Base-by-base conservation (phyloP, 306 rosid species). In the Styphnolobium japonicum region DNA sequence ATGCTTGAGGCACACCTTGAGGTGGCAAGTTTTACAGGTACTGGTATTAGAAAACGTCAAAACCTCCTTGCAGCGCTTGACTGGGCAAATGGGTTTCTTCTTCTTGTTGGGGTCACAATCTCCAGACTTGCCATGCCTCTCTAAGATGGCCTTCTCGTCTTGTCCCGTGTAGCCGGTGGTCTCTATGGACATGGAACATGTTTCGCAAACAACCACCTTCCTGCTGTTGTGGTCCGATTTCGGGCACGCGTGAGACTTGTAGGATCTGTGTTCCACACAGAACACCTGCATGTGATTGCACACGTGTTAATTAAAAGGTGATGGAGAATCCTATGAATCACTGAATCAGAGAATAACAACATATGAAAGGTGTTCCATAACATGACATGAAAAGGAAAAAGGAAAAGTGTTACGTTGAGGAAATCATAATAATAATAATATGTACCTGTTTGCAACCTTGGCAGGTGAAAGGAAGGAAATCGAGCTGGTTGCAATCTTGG, bases 381-480 rank as follows among this genome's bases (percentile, higher is more conserved):
- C 14, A 31, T 31, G 7, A 61, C 15, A 10, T 9, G 14, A 15
- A 19, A 2, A 9, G 31, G 14, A 1, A 10, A 9, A 53, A 21
- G 0, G 2, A 48, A 0, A 9, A 48, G 53, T 40, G 25, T n/a
- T n/a, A n/a, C n/a, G n/a, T 1, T 6, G 15, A 6, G 46, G 5
- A 2, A 5, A n/a, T n/a, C n/a, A n/a, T n/a, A n/a, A n/a, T n/a
- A n/a, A n/a, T n/a, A 2, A 9, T 22, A 14, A 3, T 7, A 15
- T 0, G 6, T 34, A 89, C 97, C 86, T 84, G 87, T 21, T 37
- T 85, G 71, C 97, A 95, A 33, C 85, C 92, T 60, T 85, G 80
- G 87, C 98, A 95, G 3, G 87, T 84, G 73, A 92, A 95, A 37
- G 98, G 98, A 42, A 95, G 96, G 52, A 95, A 92, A 85, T 95